Percentiles rank a stretch among this genome's conserved stretches.
Conservation (phyloP, 2,329 filamentous ascomycete species). For the Talaromyces sp. region DNA sequence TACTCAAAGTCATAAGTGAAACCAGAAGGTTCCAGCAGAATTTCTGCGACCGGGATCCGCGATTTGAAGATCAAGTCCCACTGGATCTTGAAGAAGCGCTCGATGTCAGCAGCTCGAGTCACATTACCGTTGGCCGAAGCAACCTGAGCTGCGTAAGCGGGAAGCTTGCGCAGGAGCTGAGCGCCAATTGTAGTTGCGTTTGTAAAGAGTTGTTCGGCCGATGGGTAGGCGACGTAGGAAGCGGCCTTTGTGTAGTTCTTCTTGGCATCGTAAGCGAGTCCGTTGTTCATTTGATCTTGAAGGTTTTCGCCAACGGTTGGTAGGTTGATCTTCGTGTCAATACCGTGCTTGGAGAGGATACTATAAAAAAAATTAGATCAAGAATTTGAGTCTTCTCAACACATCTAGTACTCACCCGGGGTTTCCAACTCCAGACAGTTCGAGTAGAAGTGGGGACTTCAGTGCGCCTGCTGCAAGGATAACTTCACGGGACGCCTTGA, state of each 20-base stretch:
- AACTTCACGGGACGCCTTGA: constrained; percentile 53
- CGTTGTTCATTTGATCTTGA: constrained; percentile 48
- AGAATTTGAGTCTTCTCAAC: neutral
- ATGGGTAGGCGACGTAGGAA: constrained; percentile 24
- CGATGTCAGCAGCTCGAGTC: constrained; percentile 21
- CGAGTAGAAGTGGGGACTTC: constrained; percentile 59
- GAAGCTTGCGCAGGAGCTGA: constrained; percentile 20
- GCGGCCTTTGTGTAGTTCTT: constrained; percentile 15
- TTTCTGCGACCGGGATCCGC: constrained; percentile 31
- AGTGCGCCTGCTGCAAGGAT: constrained; percentile 63
- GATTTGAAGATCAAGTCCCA: constrained; percentile 32
- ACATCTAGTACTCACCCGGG: constrained; percentile 19
- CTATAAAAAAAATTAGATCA: constrained; percentile 9
- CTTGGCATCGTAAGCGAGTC: constrained; percentile 12
- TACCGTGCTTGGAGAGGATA: constrained; percentile 29
- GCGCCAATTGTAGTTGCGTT: constrained; percentile 21
- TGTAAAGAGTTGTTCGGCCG: constrained; percentile 26
- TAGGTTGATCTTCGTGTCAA: constrained; percentile 30
- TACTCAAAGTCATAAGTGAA: constrained; percentile 23
- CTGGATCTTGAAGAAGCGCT: constrained; percentile 30
- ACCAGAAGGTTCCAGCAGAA: constrained; percentile 25
- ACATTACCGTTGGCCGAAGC: constrained; percentile 18
- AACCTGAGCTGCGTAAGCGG: constrained; percentile 25
- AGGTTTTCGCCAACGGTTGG: constrained; percentile 53
- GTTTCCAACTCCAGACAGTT: constrained; percentile 63